Percentiles rank a stretch among this genome's conserved stretches.
Evolutionary conservation across 805 yeast genomes (phyloP).

Genomic region (Millerozyma miso): DNA sequence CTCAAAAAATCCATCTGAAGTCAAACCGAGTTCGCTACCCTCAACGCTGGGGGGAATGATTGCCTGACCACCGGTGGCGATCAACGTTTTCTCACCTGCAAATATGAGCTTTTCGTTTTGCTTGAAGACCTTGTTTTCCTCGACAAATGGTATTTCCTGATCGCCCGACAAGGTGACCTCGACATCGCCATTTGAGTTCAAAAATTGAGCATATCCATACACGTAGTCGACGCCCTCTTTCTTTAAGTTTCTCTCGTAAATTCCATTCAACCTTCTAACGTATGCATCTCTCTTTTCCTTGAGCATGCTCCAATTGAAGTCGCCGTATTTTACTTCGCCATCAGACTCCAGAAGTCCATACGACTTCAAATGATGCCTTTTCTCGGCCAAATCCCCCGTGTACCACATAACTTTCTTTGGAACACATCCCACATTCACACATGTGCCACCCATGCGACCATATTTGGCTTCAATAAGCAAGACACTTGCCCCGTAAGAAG

Average conservation of each 20-base stretch:
- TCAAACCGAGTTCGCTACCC: slow-evolving; percentile 80
- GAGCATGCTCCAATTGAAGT: slow-evolving; percentile 77
- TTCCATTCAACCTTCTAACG: slow-evolving; percentile 81
- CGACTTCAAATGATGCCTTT: slow-evolving; percentile 67
- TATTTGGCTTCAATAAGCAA: slow-evolving; percentile 74
- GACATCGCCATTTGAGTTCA: slow-evolving; percentile 59
- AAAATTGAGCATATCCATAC: slow-evolving; percentile 82
- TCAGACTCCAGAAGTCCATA: slow-evolving; percentile 71
- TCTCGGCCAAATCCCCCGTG: slow-evolving; percentile 84
- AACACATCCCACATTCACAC: slow-evolving; percentile 99
- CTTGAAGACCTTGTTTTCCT: slow-evolving; percentile 20
- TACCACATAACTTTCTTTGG: slow-evolving; percentile 99
- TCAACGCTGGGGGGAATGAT: slow-evolving; percentile 63
- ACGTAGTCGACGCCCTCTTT: slow-evolving; percentile 87
- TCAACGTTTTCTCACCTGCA: slow-evolving; percentile 77
- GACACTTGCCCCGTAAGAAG: slow-evolving; percentile 86
- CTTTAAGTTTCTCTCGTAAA: slow-evolving; percentile 79
- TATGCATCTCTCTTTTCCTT: slow-evolving; percentile 92
- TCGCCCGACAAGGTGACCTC: slow-evolving; percentile 58
- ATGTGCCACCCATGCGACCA: slow-evolving; percentile 83
- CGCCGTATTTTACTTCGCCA: slow-evolving; percentile 43
- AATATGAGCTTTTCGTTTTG: slow-evolving; percentile 56
- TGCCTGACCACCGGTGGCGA: slow-evolving; percentile 94
- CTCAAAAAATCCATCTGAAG: slow-evolving; percentile 88
- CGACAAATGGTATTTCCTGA: slow-evolving; percentile 34